Evolutionary conservation across 306 rosid species (phyloP).

Genomic region (Alnus rubra): DNA sequence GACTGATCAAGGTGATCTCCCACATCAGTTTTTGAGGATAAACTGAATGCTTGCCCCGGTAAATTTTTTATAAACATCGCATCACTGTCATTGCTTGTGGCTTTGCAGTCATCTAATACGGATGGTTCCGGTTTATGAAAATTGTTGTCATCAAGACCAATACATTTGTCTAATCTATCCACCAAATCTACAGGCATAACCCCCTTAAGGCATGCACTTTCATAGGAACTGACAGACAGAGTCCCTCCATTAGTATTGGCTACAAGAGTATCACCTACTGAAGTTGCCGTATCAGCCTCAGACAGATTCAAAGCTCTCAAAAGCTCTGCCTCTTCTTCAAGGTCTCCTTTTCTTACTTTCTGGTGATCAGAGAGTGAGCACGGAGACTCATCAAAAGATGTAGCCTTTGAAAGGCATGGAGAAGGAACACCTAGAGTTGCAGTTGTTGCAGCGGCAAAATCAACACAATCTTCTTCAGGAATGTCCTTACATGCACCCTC

Average conservation of each 20-base stretch:
- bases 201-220: slow-evolving; percentile 23
- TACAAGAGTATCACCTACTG: slow-evolving; percentile 42
- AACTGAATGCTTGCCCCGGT: slow-evolving; percentile 37
- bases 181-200: slow-evolving; percentile 40
- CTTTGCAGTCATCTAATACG: slow-evolving; percentile 38
- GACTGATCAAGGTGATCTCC: slow-evolving; percentile 39
- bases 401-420: slow-evolving; percentile 75
- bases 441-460: slow-evolving; percentile 97
- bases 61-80: slow-evolving; percentile 35
- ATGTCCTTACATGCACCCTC: slow-evolving; percentile 42
- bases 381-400: slow-evolving; percentile 80
- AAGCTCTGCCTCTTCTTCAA: slow-evolving; percentile 87
- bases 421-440: slow-evolving; percentile 98
- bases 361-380: slow-evolving; percentile 51
- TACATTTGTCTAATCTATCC: slow-evolving; percentile 44
- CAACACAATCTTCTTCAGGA: slow-evolving; percentile 84
- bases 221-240: slow-evolving; percentile 39
- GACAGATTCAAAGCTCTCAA: slow-evolving; percentile 73
- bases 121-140: slow-evolving; percentile 41
- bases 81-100: slow-evolving; percentile 36
- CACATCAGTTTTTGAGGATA: slow-evolving; percentile 33
- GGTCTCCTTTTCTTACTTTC: slow-evolving; percentile 69
- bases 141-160: slow-evolving; percentile 35
- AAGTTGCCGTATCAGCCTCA: slow-evolving; percentile 38
- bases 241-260: slow-evolving; percentile 31